These are phyloP conservation scores for Trypanosoma conorhini DNA, from an alignment of 208 protist species.

Conservation along the genomic window DNA sequence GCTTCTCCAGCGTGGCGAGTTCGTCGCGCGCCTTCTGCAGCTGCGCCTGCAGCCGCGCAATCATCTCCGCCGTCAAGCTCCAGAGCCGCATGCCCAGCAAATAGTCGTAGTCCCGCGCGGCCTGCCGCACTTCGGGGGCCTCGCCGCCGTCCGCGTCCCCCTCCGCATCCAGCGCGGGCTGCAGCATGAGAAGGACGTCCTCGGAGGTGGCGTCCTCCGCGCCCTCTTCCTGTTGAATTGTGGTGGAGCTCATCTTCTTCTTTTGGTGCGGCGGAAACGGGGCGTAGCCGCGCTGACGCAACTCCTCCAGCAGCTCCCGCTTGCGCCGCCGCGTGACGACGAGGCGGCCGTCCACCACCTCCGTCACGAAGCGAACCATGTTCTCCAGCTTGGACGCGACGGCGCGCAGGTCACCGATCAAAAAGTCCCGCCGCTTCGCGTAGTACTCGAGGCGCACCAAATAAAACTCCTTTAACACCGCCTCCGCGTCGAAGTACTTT, in stretches of 20 bases:
- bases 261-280: conserved; percentile 84
- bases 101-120: conserved; percentile 97
- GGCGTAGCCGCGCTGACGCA: conserved; percentile 88
- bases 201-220: not conserved
- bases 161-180: not conserved
- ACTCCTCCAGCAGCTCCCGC: conserved; percentile 92
- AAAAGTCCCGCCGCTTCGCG: conserved; percentile 94
- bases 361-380: conserved; percentile 98
- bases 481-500: conserved; percentile 92
- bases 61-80: conserved; percentile 97
- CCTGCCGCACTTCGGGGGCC: conserved; percentile 65
- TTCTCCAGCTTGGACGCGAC: conserved; percentile 95
- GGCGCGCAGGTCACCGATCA: conserved; percentile 86
- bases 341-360: conserved; percentile 95
- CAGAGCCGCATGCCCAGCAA: conserved; percentile 98
- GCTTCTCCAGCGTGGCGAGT: conserved; percentile 71
- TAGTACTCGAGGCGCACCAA: conserved; percentile 96
- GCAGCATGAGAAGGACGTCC: conserved; percentile 7
- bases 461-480: conserved; percentile 98
- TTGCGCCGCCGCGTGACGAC: conserved; percentile 93
- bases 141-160: conserved; percentile 22
- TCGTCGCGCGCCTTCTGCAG: conserved; percentile 74
- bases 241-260: conserved; percentile 81
- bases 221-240: conserved; percentile 51
- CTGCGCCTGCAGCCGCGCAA: conserved; percentile 91